These are phyloP conservation scores for Marasmius fiardii DNA, from an alignment of 1,284 basidiomycete species.

Conservation along the genomic window DNA sequence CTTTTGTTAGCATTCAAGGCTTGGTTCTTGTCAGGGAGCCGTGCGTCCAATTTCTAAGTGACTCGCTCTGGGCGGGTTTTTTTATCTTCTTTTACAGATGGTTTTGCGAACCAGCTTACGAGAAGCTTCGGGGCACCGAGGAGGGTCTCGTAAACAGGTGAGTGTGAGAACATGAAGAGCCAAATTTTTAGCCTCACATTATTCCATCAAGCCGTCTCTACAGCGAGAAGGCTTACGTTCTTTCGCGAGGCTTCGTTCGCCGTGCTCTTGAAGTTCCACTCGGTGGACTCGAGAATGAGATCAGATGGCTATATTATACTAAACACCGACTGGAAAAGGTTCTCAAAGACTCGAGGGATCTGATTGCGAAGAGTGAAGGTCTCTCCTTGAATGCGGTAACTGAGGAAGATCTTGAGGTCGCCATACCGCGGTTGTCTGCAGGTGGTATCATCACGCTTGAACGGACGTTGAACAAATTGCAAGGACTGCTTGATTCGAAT, in stretches of 20 bases:
- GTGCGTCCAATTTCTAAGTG: slow-evolving; percentile 38
- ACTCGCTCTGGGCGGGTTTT: background rate
- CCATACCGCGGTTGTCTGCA: slow-evolving; percentile 72
- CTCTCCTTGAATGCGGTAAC: slow-evolving; percentile 21
- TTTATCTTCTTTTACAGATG: slow-evolving; percentile 43
- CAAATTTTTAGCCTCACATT: background rate
- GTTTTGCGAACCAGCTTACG: slow-evolving; percentile 91
- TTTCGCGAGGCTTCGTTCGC: slow-evolving; percentile 85
- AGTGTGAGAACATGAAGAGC: slow-evolving; percentile 13
- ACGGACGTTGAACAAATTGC: slow-evolving; percentile 62
- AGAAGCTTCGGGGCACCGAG: slow-evolving; percentile 85
- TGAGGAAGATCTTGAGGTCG: slow-evolving; percentile 51
- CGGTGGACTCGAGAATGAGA: slow-evolving; percentile 69
- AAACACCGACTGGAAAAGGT: slow-evolving; percentile 67
- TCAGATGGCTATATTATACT: slow-evolving; percentile 72
- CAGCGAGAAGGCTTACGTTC: slow-evolving; percentile 89
- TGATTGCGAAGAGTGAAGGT: slow-evolving; percentile 68
- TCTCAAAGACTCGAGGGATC: slow-evolving; percentile 54
- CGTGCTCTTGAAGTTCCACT: slow-evolving; percentile 80
- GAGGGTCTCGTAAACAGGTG: slow-evolving; percentile 84
- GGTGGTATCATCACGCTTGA: slow-evolving; percentile 82
- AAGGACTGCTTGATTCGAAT: slow-evolving; percentile 21
- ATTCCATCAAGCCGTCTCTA: slow-evolving; percentile 64
- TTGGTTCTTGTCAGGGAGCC: slow-evolving; percentile 91
- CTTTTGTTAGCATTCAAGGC: slow-evolving; percentile 91